phyloP scores from a whole-genome alignment of 441 rosid genomes.

The Pelargonium cotyledonis region DNA sequence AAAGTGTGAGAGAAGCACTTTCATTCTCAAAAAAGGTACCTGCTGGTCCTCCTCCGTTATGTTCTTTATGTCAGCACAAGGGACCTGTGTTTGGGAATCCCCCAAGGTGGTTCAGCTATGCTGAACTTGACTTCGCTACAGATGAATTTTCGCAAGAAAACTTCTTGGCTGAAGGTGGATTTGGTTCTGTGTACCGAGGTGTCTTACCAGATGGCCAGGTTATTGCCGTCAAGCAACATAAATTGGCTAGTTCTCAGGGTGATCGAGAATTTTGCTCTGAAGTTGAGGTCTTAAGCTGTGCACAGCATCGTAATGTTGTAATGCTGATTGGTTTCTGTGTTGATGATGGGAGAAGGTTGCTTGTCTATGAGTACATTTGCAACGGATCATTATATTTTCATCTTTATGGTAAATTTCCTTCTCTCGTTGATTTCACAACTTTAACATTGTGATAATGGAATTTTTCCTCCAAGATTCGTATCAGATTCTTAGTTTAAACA shows the following conservation, averaged over 20 bases:
- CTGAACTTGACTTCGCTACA: slow-evolving; percentile 91
- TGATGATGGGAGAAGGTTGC: slow-evolving; percentile 83
- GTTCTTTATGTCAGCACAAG: slow-evolving; percentile 94
- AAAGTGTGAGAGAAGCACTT: slow-evolving; percentile 80
- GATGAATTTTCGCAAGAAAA: slow-evolving; percentile 87
- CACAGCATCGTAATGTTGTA: slow-evolving; percentile 98
- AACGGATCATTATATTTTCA: slow-evolving; percentile 92
- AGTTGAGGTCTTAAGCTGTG: slow-evolving; percentile 98
- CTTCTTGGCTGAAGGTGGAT: slow-evolving; percentile 98
- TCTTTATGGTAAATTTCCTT: slow-evolving; percentile 63
- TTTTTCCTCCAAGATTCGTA: no score
- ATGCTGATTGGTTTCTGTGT: slow-evolving; percentile 94
- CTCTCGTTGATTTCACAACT: no score
- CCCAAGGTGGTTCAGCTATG: slow-evolving; percentile 83
- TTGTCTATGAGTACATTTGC: slow-evolving; percentile 97
- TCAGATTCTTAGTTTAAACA: no score
- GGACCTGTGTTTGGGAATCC: slow-evolving; percentile 97
- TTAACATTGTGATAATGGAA: no score
- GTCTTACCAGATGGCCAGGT: slow-evolving; percentile 85
- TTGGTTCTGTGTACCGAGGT: slow-evolving; percentile 97
- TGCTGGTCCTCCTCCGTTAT: slow-evolving; percentile 90
- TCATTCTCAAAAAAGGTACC: slow-evolving; percentile 73
- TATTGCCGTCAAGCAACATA: slow-evolving; percentile 96
- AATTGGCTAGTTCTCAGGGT: slow-evolving; percentile 94
- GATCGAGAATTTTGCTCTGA: slow-evolving; percentile 98